phyloP scores from a whole-genome alignment of 73 alveolate genomes.

The Blepharisma stoltei region DNA sequence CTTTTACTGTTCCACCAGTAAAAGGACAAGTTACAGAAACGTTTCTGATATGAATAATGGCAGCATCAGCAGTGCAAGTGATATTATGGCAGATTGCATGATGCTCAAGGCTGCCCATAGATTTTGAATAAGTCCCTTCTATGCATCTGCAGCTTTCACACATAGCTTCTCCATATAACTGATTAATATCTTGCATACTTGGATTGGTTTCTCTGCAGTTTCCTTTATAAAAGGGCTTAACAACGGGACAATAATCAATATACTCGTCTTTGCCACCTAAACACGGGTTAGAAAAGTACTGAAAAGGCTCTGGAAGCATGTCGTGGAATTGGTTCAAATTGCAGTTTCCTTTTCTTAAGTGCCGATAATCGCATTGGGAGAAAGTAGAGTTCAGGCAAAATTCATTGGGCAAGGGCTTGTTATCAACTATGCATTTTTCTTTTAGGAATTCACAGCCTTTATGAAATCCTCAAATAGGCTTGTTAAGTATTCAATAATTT shows the following conservation, averaged over 20 bases:
- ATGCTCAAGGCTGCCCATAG: not conserved
- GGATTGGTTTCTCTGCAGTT: constrained; percentile 1
- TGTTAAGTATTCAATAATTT: not conserved
- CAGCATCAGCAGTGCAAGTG: not conserved
- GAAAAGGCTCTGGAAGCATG: not conserved
- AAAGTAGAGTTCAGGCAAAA: not conserved
- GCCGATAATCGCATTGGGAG: not conserved
- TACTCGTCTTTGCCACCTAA: not conserved
- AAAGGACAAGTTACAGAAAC: not conserved
- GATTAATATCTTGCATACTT: not conserved
- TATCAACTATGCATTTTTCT: not conserved
- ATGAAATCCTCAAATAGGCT: not conserved
- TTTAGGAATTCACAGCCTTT: not conserved
- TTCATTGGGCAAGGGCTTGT: not conserved
- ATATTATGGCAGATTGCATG: not conserved
- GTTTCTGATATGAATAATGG: not conserved
- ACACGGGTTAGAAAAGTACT: not conserved
- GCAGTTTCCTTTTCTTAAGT: not conserved
- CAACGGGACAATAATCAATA: constrained; percentile 1
- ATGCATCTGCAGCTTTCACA: constrained; percentile 22
- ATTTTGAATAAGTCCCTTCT: constrained; percentile 15
- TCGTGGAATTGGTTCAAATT: not conserved
- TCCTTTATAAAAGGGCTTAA: not conserved
- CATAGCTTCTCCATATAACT: not conserved
- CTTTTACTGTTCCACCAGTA: not conserved